Evolutionary conservation across 768 basidiomycete genomes (phyloP).

Genomic region (Hortiboletus campestris): DNA sequence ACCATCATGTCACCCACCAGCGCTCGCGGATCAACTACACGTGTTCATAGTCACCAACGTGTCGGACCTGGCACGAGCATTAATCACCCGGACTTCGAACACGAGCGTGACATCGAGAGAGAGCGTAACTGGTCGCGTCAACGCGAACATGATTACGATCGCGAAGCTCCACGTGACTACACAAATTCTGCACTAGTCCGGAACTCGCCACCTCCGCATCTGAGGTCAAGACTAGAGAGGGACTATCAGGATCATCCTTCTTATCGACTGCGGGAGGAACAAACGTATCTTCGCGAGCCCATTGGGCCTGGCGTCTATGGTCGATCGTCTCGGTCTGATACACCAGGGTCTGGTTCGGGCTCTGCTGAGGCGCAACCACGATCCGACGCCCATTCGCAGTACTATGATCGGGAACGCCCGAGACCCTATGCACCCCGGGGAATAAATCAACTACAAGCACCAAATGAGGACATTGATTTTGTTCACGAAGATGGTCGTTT

Average conservation of each 20-base stretch:
- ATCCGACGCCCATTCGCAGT: constrained; percentile 45
- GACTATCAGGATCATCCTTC: constrained; percentile 31
- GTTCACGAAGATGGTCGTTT: constrained; percentile 54
- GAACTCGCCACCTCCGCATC: constrained; percentile 43
- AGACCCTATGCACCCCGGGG: constrained; percentile 52
- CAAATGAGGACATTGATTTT: constrained; percentile 50
- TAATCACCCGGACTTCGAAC: constrained; percentile 37
- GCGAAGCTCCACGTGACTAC: constrained; percentile 35
- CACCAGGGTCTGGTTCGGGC: constrained; percentile 56
- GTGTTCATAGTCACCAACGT: constrained; percentile 65
- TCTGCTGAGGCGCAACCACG: constrained; percentile 49
- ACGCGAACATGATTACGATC: constrained; percentile 44
- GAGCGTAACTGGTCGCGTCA: constrained; percentile 39
- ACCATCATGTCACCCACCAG: constrained; percentile 36
- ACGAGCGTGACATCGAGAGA: constrained; percentile 48
- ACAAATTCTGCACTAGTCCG: constrained; percentile 28
- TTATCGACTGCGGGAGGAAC: constrained; percentile 31
- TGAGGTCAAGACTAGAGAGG: constrained; percentile 36
- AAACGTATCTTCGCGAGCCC: constrained; percentile 31
- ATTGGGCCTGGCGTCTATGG: constrained; percentile 30
- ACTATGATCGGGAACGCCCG: constrained; percentile 49
- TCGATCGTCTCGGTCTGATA: constrained; percentile 52
- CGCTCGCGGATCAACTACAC: constrained; percentile 36
- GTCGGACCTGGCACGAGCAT: constrained; percentile 61
- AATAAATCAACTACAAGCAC: constrained; percentile 38